Conservation (phyloP, 169 alveolate genomes). For the Sarcocystis neurona region DNA sequence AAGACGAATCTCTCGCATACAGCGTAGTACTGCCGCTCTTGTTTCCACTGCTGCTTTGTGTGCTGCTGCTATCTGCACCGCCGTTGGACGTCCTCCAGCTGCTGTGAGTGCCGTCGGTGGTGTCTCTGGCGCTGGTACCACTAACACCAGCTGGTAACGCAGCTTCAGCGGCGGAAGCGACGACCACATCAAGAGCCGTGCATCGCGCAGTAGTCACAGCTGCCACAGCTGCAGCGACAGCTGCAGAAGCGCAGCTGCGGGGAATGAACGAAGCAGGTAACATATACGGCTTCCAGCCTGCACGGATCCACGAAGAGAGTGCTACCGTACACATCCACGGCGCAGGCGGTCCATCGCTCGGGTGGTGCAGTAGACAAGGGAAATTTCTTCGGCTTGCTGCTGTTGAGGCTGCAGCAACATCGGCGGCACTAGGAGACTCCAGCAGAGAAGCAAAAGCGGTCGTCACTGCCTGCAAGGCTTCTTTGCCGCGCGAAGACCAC, state of each 20-base stretch:
- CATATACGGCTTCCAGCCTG: conserved; percentile 41
- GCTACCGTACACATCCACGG: conserved; percentile 15
- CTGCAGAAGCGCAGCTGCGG: neutral
- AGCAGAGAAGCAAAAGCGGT: neutral
- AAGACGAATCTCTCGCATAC: no score
- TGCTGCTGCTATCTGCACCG: conserved; percentile 11
- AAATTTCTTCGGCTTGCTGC: no score
- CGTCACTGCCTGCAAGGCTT: neutral
- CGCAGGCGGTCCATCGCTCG: conserved; percentile 49
- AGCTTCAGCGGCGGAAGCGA: neutral
- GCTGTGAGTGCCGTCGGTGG: neutral
- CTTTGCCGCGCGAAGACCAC: neutral
- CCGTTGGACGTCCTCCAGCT: neutral
- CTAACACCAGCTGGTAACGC: neutral
- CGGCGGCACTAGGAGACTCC: no score
- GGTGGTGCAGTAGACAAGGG: conserved; percentile 49
- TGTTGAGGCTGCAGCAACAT: no score
- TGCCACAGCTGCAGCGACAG: neutral
- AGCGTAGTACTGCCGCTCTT: conserved; percentile 29
- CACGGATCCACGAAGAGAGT: conserved; percentile 20
- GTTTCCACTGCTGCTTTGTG: conserved; percentile 3
- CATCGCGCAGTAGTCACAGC: neutral
- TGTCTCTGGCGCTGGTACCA: conserved; percentile 7
- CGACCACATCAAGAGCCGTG: neutral
- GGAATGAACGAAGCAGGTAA: neutral